Conservation (phyloP, 768 basidiomycete genomes). For the Daedalea quercina region DNA sequence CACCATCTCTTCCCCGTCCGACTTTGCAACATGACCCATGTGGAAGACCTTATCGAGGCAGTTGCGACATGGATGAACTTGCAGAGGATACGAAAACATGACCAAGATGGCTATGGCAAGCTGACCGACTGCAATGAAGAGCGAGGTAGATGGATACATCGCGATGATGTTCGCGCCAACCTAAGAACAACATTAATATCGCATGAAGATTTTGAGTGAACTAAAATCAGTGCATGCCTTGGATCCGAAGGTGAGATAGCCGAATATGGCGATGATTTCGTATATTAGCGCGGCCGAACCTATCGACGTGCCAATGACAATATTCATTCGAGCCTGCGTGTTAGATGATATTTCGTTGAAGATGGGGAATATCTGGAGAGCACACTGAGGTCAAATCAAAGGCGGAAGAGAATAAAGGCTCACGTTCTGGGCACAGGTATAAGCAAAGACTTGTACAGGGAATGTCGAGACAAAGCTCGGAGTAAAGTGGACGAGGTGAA, state of each 20-base stretch:
- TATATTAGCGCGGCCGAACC: constrained; percentile 80
- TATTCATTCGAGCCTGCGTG: constrained; percentile 78
- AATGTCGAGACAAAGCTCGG: constrained; percentile 77
- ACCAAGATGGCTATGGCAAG: constrained; percentile 89
- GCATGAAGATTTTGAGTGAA: neutral
- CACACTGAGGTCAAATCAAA: neutral
- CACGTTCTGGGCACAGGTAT: constrained; percentile 92
- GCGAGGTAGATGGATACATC: constrained; percentile 86
- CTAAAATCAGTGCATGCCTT: constrained; percentile 38
- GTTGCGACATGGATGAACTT: constrained; percentile 89
- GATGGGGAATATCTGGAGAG: constrained; percentile 75
- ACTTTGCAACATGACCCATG: constrained; percentile 27
- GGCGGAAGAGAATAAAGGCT: constrained; percentile 16
- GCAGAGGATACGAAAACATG: constrained; percentile 89
- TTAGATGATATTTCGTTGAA: constrained; percentile 87
- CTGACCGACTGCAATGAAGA: constrained; percentile 91
- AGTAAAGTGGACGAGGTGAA: constrained; percentile 67
- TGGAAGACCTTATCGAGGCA: constrained; percentile 89
- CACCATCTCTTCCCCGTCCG: constrained; percentile 40
- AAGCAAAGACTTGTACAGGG: constrained; percentile 91
- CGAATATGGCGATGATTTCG: constrained; percentile 82
- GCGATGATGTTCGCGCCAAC: constrained; percentile 92
- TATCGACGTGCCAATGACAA: constrained; percentile 82
- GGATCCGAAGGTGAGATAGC: constrained; percentile 91
- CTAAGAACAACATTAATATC: constrained; percentile 25